Base-by-base conservation (phyloP, 352 stramenopile genomes). In the Pythium myriotylum region DNA sequence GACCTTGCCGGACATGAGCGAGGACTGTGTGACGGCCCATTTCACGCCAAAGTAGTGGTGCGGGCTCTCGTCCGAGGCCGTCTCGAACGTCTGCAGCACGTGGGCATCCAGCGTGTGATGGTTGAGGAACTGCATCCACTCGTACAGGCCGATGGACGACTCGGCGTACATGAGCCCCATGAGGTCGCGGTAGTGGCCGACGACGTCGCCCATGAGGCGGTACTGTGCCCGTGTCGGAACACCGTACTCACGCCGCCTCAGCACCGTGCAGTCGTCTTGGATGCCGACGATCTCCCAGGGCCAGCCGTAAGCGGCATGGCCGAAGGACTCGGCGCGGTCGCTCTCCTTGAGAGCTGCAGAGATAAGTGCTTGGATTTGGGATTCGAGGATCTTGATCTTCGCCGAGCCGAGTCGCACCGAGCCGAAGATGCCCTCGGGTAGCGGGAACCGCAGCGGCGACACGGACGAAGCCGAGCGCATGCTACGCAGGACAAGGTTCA, bases 1-100 rank as follows among this genome's bases (percentile, higher is more conserved):
- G 29, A 79, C 72, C 54, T 89, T 90, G 33, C 73, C 73, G 12
- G 81, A 70, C 45, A 91, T 76, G 52, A 77, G 60, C 14, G 77
- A 77, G 43, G 78, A 76, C 43, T 82, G 72, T 27, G 90, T 56
- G 46, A 80, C 89, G 26, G 85, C 66, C 86, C 86, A 94, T 57
- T 94, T 94, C 72, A 94, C 81, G 40, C 86, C 86, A 59, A 94
- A 66, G 45, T 93, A 94, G 50, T 75, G 19, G 43, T 85, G 72
- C 1, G 75, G 60, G 14, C 47, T 59, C 8, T 52, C 27, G 0
- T 29, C 26, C 37, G 66, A 61, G 41, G 80, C 72, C 20, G 81
- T 89, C 61, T 91, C 77, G 62, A 94, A 82, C 48, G 86, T 94
- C 63, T 71, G 61, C 39, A 94, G 62, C 49, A 94, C 81, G 2